Percentiles rank a stretch among this genome's conserved stretches.
phyloP scores from a whole-genome alignment of 371 early-diverging fungal species.

The Lichtheimia corymbifera region DNA sequence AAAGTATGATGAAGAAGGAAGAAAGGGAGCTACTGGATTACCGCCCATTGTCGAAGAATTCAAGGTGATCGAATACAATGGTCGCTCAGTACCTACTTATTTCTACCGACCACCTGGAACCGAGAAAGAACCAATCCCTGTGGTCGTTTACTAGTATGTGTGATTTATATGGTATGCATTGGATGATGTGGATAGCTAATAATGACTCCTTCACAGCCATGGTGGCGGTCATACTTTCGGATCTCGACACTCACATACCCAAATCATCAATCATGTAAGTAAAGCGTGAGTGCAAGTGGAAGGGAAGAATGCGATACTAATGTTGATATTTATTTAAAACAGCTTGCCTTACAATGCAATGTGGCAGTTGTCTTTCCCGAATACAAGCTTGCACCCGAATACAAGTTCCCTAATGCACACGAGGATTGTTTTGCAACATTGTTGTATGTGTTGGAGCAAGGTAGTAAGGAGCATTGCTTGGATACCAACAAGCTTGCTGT shows the following conservation, averaged over 20 bases:
- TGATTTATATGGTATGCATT: background rate
- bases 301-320: no score
- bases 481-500: constrained; percentile 16
- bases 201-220: background rate
- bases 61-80: background rate
- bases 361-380: constrained; percentile 12
- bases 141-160: constrained; percentile 15
- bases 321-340: background rate
- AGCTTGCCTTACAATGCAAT: constrained; percentile 5
- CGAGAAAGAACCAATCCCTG: constrained; percentile 15
- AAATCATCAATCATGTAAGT: constrained; percentile 17
- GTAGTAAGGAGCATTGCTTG: background rate
- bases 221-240: constrained; percentile 15
- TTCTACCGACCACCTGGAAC: constrained; percentile 15
- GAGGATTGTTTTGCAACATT: constrained; percentile 30
- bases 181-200: background rate
- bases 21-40: background rate
- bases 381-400: constrained; percentile 10
- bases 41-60: constrained; percentile 7
- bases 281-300: no score
- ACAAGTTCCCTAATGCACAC: constrained; percentile 23
- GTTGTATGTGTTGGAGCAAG: constrained; percentile 18
- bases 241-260: constrained; percentile 10
- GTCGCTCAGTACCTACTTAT: background rate
- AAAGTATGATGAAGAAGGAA: no score